Conservation (phyloP, 2,329 filamentous ascomycete genomes). For the Botryotinia globosa region DNA sequence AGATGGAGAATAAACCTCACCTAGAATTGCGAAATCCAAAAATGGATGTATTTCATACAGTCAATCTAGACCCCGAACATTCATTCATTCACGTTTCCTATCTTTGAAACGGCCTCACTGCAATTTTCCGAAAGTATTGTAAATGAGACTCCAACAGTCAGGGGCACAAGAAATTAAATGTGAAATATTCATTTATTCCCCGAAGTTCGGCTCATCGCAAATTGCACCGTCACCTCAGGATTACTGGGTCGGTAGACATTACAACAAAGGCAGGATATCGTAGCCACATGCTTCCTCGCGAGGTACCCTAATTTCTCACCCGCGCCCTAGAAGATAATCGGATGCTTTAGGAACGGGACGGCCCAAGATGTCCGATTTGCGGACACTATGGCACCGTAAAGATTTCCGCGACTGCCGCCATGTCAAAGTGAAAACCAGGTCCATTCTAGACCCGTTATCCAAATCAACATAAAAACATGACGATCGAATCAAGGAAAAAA, state of each 20-base stretch:
- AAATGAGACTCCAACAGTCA: background rate
- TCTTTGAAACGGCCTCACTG: background rate
- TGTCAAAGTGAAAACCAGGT: background rate
- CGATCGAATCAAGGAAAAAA: background rate
- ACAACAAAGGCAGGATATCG: background rate
- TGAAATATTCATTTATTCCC: background rate
- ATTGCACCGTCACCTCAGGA: background rate
- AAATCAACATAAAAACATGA: background rate
- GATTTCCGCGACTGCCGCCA: background rate
- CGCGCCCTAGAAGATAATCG: background rate
- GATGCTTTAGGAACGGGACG: background rate
- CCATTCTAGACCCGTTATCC: background rate
- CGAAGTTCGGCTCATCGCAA: background rate
- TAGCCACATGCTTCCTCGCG: background rate
- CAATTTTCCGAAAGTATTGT: background rate
- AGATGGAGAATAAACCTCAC: background rate
- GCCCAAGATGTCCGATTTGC: background rate
- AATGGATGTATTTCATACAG: background rate
- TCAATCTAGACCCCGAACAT: background rate
- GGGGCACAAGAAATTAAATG: background rate
- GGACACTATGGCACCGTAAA: background rate
- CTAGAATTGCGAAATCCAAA: background rate
- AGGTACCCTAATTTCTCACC: background rate
- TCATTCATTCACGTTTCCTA: background rate
- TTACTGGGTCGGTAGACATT: no score